Conservation (phyloP, 768 basidiomycete genomes). For the Lactarius sp. region DNA sequence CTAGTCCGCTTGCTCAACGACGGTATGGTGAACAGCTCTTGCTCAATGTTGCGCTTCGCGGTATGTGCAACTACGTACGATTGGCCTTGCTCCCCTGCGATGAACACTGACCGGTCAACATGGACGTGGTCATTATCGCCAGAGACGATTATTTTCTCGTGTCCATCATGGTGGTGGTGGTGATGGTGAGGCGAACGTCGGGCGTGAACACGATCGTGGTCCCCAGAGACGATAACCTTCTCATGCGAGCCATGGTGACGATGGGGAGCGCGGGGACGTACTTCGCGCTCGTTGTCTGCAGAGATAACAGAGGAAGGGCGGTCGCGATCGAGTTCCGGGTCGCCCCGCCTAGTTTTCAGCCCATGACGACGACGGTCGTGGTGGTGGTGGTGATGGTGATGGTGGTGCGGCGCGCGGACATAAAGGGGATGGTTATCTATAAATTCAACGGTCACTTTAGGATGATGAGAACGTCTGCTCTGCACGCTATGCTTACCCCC, state of each 20-base stretch:
- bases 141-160: constrained; percentile 26
- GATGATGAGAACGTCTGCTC: neutral
- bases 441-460: neutral
- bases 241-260: constrained; percentile 10
- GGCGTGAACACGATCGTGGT: constrained; percentile 22
- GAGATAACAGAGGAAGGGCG: neutral
- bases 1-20: constrained; percentile 12
- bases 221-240: constrained; percentile 14
- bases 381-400: constrained; percentile 17
- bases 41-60: constrained; percentile 19
- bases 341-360: neutral
- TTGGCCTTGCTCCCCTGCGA: constrained; percentile 24
- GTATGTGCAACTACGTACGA: constrained; percentile 24
- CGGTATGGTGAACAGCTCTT: constrained; percentile 13
- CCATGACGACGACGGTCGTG: neutral
- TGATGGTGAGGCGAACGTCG: constrained; percentile 5
- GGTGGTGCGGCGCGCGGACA: constrained; percentile 4
- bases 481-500: neutral
- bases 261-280: constrained; percentile 7
- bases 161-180: constrained; percentile 17
- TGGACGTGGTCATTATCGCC: constrained; percentile 28
- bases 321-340: neutral
- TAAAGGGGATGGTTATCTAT: constrained; percentile 3
- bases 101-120: constrained; percentile 21
- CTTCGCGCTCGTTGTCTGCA: neutral